phyloP scores from a whole-genome alignment of 805 yeast genomes.

The Clavispora carvajalis region DNA sequence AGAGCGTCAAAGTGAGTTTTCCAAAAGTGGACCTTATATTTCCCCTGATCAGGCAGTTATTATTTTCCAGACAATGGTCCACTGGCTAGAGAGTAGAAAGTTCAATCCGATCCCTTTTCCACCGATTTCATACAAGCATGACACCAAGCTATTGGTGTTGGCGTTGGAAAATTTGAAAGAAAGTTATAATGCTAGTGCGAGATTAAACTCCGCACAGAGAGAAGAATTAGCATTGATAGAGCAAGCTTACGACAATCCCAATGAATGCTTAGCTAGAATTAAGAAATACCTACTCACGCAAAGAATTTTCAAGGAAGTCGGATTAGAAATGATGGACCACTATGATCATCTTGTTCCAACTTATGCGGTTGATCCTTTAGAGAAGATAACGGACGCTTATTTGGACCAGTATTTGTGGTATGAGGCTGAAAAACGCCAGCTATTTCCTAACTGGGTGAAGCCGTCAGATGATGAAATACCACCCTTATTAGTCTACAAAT shows the following conservation, averaged over 20 bases:
- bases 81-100: constrained; percentile 81
- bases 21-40: constrained; percentile 82
- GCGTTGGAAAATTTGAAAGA: constrained; percentile 89
- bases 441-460: constrained; percentile 95
- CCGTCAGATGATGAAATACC: constrained; percentile 94
- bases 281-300: constrained; percentile 81
- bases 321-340: constrained; percentile 85
- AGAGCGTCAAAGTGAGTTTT: constrained; percentile 73
- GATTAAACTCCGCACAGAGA: constrained; percentile 80
- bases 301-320: constrained; percentile 86
- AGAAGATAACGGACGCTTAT: constrained; percentile 94
- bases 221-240: constrained; percentile 92
- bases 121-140: constrained; percentile 86
- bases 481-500: constrained; percentile 84
- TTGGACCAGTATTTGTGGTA: constrained; percentile 94
- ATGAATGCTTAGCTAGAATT: constrained; percentile 80
- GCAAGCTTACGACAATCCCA: constrained; percentile 96
- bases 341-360: constrained; percentile 82
- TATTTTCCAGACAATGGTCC: constrained; percentile 79
- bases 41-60: constrained; percentile 85
- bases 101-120: constrained; percentile 92
- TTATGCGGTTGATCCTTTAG: constrained; percentile 83
- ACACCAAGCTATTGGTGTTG: constrained; percentile 79
- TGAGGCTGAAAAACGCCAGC: constrained; percentile 79
- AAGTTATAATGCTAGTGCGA: constrained; percentile 55